Conservation (phyloP, 2,329 filamentous ascomycete species). For the Waltergamsia citrina region DNA sequence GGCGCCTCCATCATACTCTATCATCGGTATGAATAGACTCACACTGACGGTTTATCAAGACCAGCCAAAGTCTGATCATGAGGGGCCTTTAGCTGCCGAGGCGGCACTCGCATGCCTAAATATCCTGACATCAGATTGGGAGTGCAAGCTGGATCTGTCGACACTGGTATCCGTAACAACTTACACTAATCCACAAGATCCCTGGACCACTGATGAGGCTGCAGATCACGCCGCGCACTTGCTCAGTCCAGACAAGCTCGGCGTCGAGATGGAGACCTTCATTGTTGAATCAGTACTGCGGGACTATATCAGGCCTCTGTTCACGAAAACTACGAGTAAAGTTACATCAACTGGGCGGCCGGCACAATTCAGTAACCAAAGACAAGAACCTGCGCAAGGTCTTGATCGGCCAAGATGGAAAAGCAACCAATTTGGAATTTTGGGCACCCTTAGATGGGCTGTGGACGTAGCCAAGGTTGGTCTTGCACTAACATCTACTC, state of each 20-base stretch:
- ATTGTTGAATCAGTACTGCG: conserved; percentile 49
- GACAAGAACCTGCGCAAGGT: background rate
- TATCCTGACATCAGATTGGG: conserved; percentile 10
- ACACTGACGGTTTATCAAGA: no score
- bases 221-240: conserved; percentile 19
- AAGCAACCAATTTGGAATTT: no score
- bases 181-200: conserved; percentile 18
- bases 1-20: no score
- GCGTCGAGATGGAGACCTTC: conserved; percentile 19
- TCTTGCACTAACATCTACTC: background rate
- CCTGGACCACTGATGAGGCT: conserved; percentile 27
- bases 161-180: conserved; percentile 20
- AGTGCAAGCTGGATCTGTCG: conserved; percentile 6
- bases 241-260: conserved; percentile 16
- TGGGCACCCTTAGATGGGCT: conserved; percentile 44
- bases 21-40: no score
- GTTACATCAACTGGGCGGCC: conserved; percentile 19
- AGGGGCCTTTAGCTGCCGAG: conserved; percentile 8
- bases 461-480: conserved; percentile 38
- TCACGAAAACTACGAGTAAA: conserved; percentile 44
- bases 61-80: no score
- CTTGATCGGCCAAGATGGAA: conserved; percentile 13
- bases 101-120: conserved; percentile 16
- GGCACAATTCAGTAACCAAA: conserved; percentile 10
- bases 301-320: conserved; percentile 56